Evolutionary conservation across 805 yeast genomes (phyloP).

Genomic region (Candida vaughaniae): DNA sequence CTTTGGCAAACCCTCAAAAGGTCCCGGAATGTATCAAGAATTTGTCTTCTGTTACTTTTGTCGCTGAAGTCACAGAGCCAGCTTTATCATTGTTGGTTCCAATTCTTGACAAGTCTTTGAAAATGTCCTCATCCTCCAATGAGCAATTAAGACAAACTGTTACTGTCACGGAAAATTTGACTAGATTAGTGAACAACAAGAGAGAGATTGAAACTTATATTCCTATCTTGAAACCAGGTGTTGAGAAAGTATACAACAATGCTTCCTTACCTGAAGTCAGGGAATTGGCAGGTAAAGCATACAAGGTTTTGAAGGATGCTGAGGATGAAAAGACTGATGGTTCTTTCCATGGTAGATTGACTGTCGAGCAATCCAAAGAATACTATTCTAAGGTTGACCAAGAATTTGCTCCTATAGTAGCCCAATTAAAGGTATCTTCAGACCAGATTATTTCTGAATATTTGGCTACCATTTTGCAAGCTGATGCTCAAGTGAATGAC

Average conservation of each 20-base stretch:
- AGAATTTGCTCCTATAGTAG: slow-evolving; percentile 9
- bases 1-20: slow-evolving; percentile 85
- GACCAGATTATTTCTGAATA: slow-evolving; percentile 47
- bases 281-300: slow-evolving; percentile 86
- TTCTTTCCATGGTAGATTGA: slow-evolving; percentile 72
- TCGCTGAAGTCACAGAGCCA: slow-evolving; percentile 97
- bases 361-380: slow-evolving; percentile 50
- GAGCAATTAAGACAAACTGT: slow-evolving; percentile 97
- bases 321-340: slow-evolving; percentile 67
- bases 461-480: slow-evolving; percentile 39
- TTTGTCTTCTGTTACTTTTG: slow-evolving; percentile 90
- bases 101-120: slow-evolving; percentile 83
- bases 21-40: slow-evolving; percentile 88
- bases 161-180: slow-evolving; percentile 91
- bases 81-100: slow-evolving; percentile 89
- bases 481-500: slow-evolving; percentile 45
- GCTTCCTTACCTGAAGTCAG: slow-evolving; percentile 97
- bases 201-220: slow-evolving; percentile 86
- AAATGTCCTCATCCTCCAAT: slow-evolving; percentile 85
- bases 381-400: slow-evolving; percentile 7
- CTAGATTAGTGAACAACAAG: slow-evolving; percentile 91
- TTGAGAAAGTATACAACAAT: slow-evolving; percentile 79
- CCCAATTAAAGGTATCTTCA: slow-evolving; percentile 13
- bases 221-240: slow-evolving; percentile 88
- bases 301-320: slow-evolving; percentile 78